Base-by-base conservation (phyloP, 495 filamentous ascomycete species). In the Terfezia claveryi region DNA sequence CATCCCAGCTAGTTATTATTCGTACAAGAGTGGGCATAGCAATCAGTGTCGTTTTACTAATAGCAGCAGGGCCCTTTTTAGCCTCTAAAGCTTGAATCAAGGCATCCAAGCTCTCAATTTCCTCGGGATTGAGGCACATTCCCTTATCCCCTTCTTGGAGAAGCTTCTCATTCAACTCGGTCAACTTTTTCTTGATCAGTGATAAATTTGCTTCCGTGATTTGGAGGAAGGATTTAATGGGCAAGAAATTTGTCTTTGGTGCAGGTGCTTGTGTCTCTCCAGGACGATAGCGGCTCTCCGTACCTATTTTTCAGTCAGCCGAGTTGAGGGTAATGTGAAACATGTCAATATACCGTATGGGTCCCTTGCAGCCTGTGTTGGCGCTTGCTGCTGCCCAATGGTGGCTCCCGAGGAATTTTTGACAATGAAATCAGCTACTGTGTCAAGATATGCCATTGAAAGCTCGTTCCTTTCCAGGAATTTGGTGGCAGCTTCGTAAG, bases 381-480 rank as follows among this genome's bases (percentile, higher is more conserved):
- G 65, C 36, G 68, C 57, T 36, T 62, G 61, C 58, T 73, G 67
- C 49, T 67, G 67, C 51, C 71, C 89, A 20, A 94, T 70, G 1
- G 80, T 83, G 16, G 87, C 82, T 12, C 87, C 91, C 67, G 88
- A 74, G 8, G 87, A 91, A 64, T 96, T 96, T 54, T 79, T 72
- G 17, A 82, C 76, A 62, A 99, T 95, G 68, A 95, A 99, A 59
- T 89, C 82, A 5, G 89, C 87, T 36, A 96, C 87, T 63, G 89
- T 83, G 58, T 96, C 92, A 14, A 95, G 72, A 62, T 96, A 96
- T 5, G 76, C 78, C 57, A 94, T 81, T 17, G 91, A 82, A 0
- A 95, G 77, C 61, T 94, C 84, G 58, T 99, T 95, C 60, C 88
- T 81, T 56, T 78, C 74, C 32, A 96, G 83, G 63, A 96, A 99